Evolutionary conservation across 208 protist genomes (phyloP).

Genomic region (Wallacemonas sp.): DNA sequence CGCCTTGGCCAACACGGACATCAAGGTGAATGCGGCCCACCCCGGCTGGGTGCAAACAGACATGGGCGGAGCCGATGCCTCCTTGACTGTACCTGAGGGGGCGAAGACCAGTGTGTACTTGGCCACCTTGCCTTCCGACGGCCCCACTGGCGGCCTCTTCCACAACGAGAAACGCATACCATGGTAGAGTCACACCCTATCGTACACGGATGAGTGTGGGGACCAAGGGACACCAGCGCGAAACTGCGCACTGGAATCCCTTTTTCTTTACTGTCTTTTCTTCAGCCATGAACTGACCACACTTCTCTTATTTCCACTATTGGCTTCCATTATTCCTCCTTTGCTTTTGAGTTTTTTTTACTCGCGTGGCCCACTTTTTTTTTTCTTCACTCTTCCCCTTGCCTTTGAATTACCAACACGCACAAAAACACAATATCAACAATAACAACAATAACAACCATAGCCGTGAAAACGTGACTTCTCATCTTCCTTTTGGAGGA

Average conservation of each 20-base stretch:
- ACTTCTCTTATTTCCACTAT: slow-evolving; percentile 8
- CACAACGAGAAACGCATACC: slow-evolving; percentile 67
- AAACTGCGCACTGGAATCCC: not conserved
- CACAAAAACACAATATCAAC: not conserved
- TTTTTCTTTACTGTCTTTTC: not conserved
- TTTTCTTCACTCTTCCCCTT: too few species aligned
- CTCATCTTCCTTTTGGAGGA: too few species aligned
- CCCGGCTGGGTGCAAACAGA: slow-evolving; percentile 77
- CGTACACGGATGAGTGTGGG: too few species aligned
- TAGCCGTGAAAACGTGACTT: not conserved
- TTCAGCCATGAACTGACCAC: not conserved
- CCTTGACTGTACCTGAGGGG: slow-evolving; percentile 53
- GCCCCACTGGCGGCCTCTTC: slow-evolving; percentile 77
- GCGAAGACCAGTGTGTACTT: slow-evolving; percentile 76
- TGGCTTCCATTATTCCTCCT: too few species aligned
- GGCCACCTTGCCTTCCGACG: slow-evolving; percentile 66
- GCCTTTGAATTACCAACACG: too few species aligned
- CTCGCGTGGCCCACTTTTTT: too few species aligned
- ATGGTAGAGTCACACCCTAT: too few species aligned
- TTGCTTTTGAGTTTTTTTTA: too few species aligned
- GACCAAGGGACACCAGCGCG: too few species aligned
- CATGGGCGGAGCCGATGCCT: slow-evolving; percentile 57
- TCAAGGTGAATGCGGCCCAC: slow-evolving; percentile 71
- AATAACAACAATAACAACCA: not conserved
- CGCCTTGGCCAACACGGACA: slow-evolving; percentile 43